Evolutionary conservation across 2,329 filamentous ascomycete genomes (phyloP).

Genomic region (Aspergillus terreus): DNA sequence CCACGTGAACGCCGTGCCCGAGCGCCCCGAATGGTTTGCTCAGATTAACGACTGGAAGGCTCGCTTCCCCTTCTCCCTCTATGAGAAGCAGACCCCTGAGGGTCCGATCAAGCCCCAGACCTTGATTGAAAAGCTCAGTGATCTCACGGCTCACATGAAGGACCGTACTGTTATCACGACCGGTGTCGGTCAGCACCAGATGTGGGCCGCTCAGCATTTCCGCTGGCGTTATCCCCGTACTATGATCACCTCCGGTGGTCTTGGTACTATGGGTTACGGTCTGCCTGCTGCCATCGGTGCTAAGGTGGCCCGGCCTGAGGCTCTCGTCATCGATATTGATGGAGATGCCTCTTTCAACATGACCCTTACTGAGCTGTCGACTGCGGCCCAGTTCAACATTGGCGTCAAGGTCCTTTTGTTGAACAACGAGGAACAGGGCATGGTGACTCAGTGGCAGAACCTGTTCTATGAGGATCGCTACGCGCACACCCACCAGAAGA

Average conservation of each 20-base stretch:
- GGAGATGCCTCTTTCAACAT: constrained; percentile 99
- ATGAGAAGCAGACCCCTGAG: constrained; percentile 70
- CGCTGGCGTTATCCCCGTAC: constrained; percentile 86
- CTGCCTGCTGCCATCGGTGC: constrained; percentile 92
- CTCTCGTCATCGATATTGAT: constrained; percentile 91
- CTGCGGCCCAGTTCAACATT: constrained; percentile 92
- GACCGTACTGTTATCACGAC: constrained; percentile 84
- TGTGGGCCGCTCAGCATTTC: constrained; percentile 98
- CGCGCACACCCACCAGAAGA: constrained; percentile 86
- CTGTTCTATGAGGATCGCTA: constrained; percentile 95
- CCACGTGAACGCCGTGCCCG: constrained; percentile 59
- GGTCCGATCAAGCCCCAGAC: constrained; percentile 92
- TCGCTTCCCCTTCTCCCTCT: constrained; percentile 79
- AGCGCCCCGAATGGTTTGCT: constrained; percentile 79
- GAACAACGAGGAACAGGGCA: constrained; percentile 97
- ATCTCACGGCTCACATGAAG: constrained; percentile 76
- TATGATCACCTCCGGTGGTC: constrained; percentile 94
- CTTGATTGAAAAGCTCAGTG: constrained; percentile 83
- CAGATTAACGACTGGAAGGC: constrained; percentile 90
- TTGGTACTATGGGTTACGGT: constrained; percentile 94
- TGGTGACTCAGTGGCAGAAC: constrained; percentile 98
- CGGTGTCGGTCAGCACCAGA: constrained; percentile 96
- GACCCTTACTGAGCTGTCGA: constrained; percentile 93
- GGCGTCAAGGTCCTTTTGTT: constrained; percentile 91
- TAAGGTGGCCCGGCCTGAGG: constrained; percentile 78